These are phyloP conservation scores for Cicer yamashitae DNA, from an alignment of 306 rosid species.

Conservation along the genomic window DNA sequence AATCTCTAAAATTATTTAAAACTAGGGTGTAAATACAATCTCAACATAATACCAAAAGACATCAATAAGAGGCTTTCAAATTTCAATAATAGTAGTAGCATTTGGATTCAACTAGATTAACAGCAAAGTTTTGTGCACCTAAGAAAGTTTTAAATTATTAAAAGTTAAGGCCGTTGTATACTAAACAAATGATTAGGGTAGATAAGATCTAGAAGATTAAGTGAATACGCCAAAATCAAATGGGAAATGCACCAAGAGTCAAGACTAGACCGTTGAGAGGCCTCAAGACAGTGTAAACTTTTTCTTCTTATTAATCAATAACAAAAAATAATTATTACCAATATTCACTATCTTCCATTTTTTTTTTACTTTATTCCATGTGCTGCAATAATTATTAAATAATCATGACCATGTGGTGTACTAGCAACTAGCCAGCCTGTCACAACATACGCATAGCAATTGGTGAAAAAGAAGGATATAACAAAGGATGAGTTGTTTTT, in stretches of 20 bases:
- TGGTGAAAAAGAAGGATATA: background rate
- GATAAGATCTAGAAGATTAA: background rate
- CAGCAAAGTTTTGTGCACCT: background rate
- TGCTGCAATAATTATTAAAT: background rate
- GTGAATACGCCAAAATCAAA: slow-evolving; percentile 18
- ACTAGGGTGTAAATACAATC: no score
- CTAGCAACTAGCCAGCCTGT: slow-evolving; percentile 17
- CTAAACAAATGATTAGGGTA: background rate
- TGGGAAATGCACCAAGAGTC: background rate
- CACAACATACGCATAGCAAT: background rate
- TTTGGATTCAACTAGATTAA: background rate
- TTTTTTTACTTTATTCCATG: background rate
- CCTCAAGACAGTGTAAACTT: background rate
- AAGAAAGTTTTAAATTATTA: background rate
- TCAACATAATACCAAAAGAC: no score
- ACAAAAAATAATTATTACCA: background rate
- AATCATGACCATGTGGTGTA: slow-evolving; percentile 3
- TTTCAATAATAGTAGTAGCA: no score
- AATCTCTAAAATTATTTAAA: no score
- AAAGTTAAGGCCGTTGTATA: background rate
- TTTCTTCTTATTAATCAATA: background rate
- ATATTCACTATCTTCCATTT: slow-evolving; percentile 1
- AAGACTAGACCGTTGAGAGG: slow-evolving; percentile 28
- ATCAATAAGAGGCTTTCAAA: no score
- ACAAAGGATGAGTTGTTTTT: no score